These are phyloP conservation scores for Ascochyta pisi DNA, from an alignment of 2,329 filamentous ascomycete genomes.

Conservation along the genomic window DNA sequence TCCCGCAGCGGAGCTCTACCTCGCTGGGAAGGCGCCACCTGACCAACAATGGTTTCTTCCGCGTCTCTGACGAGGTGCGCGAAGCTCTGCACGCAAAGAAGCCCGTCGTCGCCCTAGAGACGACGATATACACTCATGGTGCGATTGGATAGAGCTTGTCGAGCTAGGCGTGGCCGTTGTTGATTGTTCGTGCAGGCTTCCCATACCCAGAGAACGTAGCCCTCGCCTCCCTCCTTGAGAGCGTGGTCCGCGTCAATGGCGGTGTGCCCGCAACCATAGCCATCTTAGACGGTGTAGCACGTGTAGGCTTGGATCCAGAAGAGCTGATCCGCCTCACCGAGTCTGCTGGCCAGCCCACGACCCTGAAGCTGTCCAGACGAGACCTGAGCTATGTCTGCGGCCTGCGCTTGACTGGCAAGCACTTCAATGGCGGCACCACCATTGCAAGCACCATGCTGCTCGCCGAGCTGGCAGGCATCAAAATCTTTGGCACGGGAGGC, in stretches of 20 bases:
- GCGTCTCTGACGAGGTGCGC: slow-evolving; percentile 80
- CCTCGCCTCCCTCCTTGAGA: slow-evolving; percentile 80
- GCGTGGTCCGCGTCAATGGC: slow-evolving; percentile 79
- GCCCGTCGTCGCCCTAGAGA: slow-evolving; percentile 91
- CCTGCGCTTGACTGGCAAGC: slow-evolving; percentile 70
- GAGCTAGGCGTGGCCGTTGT: not conserved
- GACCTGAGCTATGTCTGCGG: slow-evolving; percentile 85
- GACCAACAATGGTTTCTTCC: slow-evolving; percentile 63
- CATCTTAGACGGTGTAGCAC: slow-evolving; percentile 81
- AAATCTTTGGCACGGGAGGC: slow-evolving; percentile 92
- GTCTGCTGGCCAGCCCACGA: slow-evolving; percentile 69
- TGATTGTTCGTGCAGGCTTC: slow-evolving; percentile 58
- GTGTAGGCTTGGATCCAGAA: slow-evolving; percentile 75
- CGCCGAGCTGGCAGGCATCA: slow-evolving; percentile 84
- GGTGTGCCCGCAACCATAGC: slow-evolving; percentile 87
- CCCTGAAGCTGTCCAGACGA: slow-evolving; percentile 83
- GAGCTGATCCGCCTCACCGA: slow-evolving; percentile 75
- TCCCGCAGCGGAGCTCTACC: slow-evolving; percentile 8
- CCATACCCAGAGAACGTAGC: slow-evolving; percentile 76
- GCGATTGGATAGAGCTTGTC: not conserved
- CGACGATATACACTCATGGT: slow-evolving; percentile 97
- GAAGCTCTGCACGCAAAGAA: slow-evolving; percentile 76
- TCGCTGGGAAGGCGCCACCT: slow-evolving; percentile 31
- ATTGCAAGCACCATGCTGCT: slow-evolving; percentile 93
- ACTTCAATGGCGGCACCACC: slow-evolving; percentile 87